These are phyloP conservation scores for Mycena sp. DNA, from an alignment of 1,284 basidiomycete genomes.

Conservation along the genomic window DNA sequence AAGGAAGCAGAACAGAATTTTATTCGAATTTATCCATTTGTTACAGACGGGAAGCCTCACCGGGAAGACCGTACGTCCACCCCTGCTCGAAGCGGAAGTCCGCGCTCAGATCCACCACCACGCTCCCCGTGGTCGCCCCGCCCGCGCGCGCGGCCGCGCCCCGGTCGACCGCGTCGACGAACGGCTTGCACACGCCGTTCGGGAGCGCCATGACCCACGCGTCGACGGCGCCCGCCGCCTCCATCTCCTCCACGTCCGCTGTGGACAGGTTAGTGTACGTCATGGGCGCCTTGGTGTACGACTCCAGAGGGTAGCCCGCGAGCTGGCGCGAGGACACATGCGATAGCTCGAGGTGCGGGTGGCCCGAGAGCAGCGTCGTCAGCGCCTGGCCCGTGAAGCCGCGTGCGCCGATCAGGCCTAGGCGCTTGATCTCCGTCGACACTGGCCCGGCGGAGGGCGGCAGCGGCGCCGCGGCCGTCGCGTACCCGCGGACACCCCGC, in stretches of 20 bases:
- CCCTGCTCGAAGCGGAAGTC: slow-evolving; percentile 95
- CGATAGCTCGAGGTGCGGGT: slow-evolving; percentile 89
- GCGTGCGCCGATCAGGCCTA: slow-evolving; percentile 96
- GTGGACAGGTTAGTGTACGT: slow-evolving; percentile 84
- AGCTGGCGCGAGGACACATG: slow-evolving; percentile 98
- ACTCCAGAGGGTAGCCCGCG: slow-evolving; percentile 82
- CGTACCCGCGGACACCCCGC: slow-evolving; percentile 68
- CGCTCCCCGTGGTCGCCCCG: slow-evolving; percentile 64
- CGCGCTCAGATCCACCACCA: slow-evolving; percentile 92
- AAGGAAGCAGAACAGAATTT: slow-evolving; percentile 38
- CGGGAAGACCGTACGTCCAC: slow-evolving; percentile 99
- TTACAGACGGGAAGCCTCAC: slow-evolving; percentile 71
- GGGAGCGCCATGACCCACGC: slow-evolving; percentile 99
- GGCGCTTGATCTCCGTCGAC: slow-evolving; percentile 77
- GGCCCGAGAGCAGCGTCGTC: slow-evolving; percentile 84
- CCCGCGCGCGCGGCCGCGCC: slow-evolving; percentile 64
- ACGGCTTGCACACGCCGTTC: slow-evolving; percentile 97
- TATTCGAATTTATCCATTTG: slow-evolving; percentile 45
- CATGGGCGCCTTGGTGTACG: slow-evolving; percentile 85
- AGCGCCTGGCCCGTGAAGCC: slow-evolving; percentile 96
- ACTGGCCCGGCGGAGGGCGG: slow-evolving; percentile 44
- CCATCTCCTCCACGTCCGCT: slow-evolving; percentile 86
- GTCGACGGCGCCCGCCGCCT: slow-evolving; percentile 88
- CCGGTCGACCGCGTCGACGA: slow-evolving; percentile 93
- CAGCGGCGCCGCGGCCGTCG: slow-evolving; percentile 56